Evolutionary conservation across 1,284 basidiomycete species (phyloP).

Genomic region (Rhizoctonia solani): DNA sequence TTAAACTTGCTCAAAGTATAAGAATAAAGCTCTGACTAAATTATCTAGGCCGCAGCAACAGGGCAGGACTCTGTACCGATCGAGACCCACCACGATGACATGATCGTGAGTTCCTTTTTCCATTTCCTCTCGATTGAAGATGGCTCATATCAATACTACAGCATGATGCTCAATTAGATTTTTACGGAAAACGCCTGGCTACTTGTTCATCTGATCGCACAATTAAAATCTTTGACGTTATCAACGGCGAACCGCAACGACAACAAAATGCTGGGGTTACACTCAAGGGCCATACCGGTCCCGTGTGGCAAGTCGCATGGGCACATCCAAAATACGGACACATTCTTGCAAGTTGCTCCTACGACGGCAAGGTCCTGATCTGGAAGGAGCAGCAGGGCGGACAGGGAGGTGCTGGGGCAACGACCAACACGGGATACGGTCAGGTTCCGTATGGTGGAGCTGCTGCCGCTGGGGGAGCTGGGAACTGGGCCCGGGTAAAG

Average conservation of each 20-base stretch:
- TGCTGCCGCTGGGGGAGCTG: constrained; percentile 46
- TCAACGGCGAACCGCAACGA: constrained; percentile 80
- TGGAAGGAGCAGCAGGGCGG: constrained; percentile 84
- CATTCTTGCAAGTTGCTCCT: constrained; percentile 96
- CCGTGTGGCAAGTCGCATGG: constrained; percentile 99
- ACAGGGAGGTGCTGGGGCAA: constrained; percentile 53
- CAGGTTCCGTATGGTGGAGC: constrained; percentile 42
- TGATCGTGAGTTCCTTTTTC: constrained; percentile 66
- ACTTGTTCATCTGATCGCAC: constrained; percentile 97
- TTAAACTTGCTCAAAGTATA: neutral
- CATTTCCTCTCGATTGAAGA: constrained; percentile 11
- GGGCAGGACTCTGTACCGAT: constrained; percentile 62
- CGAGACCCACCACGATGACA: constrained; percentile 92
- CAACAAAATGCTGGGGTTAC: constrained; percentile 68
- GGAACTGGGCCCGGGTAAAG: constrained; percentile 91
- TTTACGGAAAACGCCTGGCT: constrained; percentile 94
- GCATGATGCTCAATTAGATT: constrained; percentile 98
- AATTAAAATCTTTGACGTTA: constrained; percentile 93
- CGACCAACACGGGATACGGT: constrained; percentile 24
- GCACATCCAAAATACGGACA: constrained; percentile 96
- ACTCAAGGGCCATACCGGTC: constrained; percentile 91
- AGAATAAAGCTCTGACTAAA: neutral
- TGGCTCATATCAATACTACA: constrained; percentile 47
- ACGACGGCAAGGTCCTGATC: constrained; percentile 97
- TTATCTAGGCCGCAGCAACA: constrained; percentile 16